Evolutionary conservation across 2,329 filamentous ascomycete species (phyloP), one percentile per base, ranked within the genome.

Genomic region (Fusarium ramigenum): DNA sequence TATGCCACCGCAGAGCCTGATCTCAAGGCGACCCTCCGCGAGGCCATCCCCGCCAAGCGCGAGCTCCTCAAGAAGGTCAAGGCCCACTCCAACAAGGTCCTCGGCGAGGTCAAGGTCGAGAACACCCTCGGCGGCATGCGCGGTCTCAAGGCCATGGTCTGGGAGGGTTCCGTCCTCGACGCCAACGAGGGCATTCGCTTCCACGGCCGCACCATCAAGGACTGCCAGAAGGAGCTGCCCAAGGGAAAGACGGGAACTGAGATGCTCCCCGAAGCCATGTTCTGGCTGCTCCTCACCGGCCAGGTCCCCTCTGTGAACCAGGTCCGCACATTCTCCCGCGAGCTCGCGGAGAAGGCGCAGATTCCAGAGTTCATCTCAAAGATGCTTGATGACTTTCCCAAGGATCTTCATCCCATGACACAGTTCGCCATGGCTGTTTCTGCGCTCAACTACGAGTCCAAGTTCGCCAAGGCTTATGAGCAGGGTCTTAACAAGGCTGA

Each of bases 251-350:
- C 93, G 6, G 94, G 96, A 78, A 97, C 94, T 10, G 96, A 98
- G 85, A 99, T 98, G 96, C 90, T 98, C 18, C 96, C 96, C 53
- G 96, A 99, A 85, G 92, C 96, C 83, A 99, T 99, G 96, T 99
- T 99, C 89, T 99, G 96, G 96, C 91, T 98, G 46, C 91, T 99
- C 57, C 88, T 99, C 77, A 99, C 96, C 15, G 96, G 96, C 67
- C 89, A 97, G 83, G 93, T 98, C 28, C 96, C 96, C 30, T 93
- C 93, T 3, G 92, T 91, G 28, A 86, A 86, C 71, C 96, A 99
- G 84, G 90, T 96, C 72, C 93, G 96, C 78, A 87, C 85, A 49
- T 91, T 99, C 78, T 97, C 94, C 52, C 90, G 92, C 66, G 92
- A 98, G 83, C 88, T 98, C 30, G 96, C 96, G 58, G 92, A 95